Conservation (phyloP, 805 yeast genomes). For the Kodamaea jinghongensis region DNA sequence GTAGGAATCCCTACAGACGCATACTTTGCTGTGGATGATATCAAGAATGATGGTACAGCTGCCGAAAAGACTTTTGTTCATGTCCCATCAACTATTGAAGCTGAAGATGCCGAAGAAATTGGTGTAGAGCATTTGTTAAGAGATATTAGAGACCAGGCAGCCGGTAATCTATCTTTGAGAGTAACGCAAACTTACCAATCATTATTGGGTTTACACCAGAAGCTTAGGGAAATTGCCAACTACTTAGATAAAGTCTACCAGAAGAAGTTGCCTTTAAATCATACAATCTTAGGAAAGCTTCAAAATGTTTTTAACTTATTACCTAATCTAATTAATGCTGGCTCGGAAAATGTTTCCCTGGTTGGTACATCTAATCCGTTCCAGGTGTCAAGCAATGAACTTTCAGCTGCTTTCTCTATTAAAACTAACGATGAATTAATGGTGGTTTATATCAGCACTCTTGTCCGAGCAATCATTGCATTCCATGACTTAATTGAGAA, state of each 20-base stretch:
- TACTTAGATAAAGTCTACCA: conserved; percentile 74
- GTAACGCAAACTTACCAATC: conserved; percentile 89
- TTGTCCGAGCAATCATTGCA: conserved; percentile 92
- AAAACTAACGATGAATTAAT: conserved; percentile 96
- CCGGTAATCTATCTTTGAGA: conserved; percentile 83
- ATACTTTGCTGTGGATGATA: conserved; percentile 89
- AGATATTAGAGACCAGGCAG: conserved; percentile 95
- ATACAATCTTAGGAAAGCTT: conserved; percentile 82
- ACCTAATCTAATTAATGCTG: conserved; percentile 60
- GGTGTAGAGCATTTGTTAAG: conserved; percentile 96
- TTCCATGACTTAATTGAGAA: conserved; percentile 96
- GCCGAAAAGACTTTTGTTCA: conserved; percentile 92
- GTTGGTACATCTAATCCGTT: conserved; percentile 23
- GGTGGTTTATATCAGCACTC: conserved; percentile 84
- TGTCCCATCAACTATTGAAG: conserved; percentile 87
- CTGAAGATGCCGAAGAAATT: conserved; percentile 98
- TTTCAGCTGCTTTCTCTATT: conserved; percentile 79
- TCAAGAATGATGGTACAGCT: conserved; percentile 91
- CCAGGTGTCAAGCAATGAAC: conserved; percentile 35
- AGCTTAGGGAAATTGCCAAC: conserved; percentile 70
- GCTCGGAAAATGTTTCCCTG: conserved; percentile 7
- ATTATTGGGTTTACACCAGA: conserved; percentile 77
- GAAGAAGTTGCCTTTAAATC: conserved; percentile 80
- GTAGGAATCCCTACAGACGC: conserved; percentile 97
- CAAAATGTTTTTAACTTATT: conserved; percentile 93